These are phyloP conservation scores for Candida palmyrensis DNA, from an alignment of 805 yeast species.

Conservation along the genomic window DNA sequence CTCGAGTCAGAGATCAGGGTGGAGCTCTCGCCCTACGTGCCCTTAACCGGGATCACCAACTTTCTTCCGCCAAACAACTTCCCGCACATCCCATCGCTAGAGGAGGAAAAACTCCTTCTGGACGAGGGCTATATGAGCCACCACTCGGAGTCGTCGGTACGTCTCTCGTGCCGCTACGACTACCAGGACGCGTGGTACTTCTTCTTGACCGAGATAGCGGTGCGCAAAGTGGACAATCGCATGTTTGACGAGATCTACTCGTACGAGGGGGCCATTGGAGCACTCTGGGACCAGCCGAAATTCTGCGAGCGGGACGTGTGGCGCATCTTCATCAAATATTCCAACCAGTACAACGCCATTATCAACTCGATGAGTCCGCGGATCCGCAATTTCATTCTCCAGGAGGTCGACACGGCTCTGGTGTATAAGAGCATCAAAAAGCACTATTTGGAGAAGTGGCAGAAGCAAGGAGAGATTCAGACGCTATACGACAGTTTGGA, in stretches of 20 bases:
- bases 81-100: constrained; percentile 24
- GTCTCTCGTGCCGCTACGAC: constrained; percentile 19
- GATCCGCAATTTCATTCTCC: constrained; percentile 26
- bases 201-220: constrained; percentile 35
- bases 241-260: constrained; percentile 29
- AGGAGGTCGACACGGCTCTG: constrained; percentile 26
- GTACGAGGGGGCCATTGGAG: constrained; percentile 6
- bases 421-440: constrained; percentile 22
- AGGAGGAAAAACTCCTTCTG: constrained; percentile 4
- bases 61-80: constrained; percentile 27
- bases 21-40: constrained; percentile 30
- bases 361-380: constrained; percentile 30
- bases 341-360: constrained; percentile 33
- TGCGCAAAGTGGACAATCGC: constrained; percentile 33
- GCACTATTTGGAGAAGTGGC: constrained; percentile 14
- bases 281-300: constrained; percentile 19
- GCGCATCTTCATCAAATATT: constrained; percentile 24
- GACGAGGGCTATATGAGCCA: constrained; percentile 9
- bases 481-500: constrained; percentile 22
- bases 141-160: constrained; percentile 19
- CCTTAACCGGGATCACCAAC: constrained; percentile 26
- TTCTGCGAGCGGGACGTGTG: constrained; percentile 19
- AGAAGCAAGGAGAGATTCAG: constrained; percentile 2
- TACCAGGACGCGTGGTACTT: constrained; percentile 32
- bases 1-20: constrained; percentile 31